Base-by-base conservation (phyloP, 805 yeast species). In the Spencermartinsiella europaea region DNA sequence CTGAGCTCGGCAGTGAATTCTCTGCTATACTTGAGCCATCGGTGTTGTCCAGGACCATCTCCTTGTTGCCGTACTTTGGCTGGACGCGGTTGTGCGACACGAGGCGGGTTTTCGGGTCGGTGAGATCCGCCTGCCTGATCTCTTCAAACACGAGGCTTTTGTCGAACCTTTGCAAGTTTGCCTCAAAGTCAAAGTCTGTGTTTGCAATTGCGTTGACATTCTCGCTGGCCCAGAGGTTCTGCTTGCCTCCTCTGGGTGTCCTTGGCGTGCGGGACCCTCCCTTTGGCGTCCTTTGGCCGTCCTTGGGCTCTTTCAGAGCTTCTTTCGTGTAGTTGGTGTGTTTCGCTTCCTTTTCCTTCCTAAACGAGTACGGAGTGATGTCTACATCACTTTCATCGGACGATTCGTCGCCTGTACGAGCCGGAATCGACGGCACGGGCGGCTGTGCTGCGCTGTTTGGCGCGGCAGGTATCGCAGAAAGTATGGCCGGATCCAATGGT, bases 131-230 rank as follows among this genome's bases (percentile, higher is more conserved):
- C 51, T 73, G 73, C 42, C 79, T 79, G 58, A 90, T 75, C 60
- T 87, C 88, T 41, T 83, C 85, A 63, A 90, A 84, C 2, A 89
- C 91, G 4, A 81, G 72, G 48, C 73, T 70, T 63, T 90, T 90
- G 63, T 90, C 93, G 59, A 90, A 90, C 71, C 81, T 79, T 20
- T 82, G 82, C 52, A 90, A 72, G 60, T 85, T 86, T 12, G 86
- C 81, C 46, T 79, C 86, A 64, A 90, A 90, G 63, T 90, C 96
- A 65, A 90, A 90, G 52, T 88, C 96, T 72, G 61, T 77, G 73
- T 49, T 70, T 66, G 47, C 66, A 54, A 27, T 79, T 36, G 72
- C 78, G 2, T 70, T 68, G 10, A 67, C 65, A 16, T 64, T 59
- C 10, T 59, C 59, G 21, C 54, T 55, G 16, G 58, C 60, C 57